These are phyloP conservation scores for Chenopodium formosanum DNA, from an alignment of 148 eudicot species.

Conservation along the genomic window DNA sequence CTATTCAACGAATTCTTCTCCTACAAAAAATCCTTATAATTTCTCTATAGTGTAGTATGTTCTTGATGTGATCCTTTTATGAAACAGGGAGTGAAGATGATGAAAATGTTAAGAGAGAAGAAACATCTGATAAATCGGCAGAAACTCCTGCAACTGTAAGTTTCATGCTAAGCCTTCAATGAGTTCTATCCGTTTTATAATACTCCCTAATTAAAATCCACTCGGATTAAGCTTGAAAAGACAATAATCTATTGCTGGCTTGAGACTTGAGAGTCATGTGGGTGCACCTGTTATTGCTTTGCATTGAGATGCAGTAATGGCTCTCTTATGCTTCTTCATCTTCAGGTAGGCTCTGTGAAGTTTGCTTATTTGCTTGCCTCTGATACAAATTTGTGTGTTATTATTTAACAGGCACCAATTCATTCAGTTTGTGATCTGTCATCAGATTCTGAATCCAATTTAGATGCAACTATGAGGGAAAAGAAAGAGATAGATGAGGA, in stretches of 20 bases:
- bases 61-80: slow-evolving; percentile 4
- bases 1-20: no score
- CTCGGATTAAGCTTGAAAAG: neutral
- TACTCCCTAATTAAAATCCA: neutral
- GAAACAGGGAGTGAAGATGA: slow-evolving; percentile 41
- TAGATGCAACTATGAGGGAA: slow-evolving; percentile 27
- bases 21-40: neutral
- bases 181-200: slow-evolving; percentile 8
- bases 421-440: slow-evolving; percentile 63
- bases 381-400: neutral
- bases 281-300: neutral
- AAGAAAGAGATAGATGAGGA: slow-evolving; percentile 22
- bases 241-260: neutral
- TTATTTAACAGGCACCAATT: slow-evolving; percentile 43
- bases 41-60: neutral
- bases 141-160: slow-evolving; percentile 44
- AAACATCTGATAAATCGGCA: slow-evolving; percentile 29
- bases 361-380: neutral
- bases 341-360: neutral
- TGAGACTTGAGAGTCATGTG: slow-evolving; percentile 1
- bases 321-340: neutral
- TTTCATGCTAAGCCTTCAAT: slow-evolving; percentile 1
- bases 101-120: slow-evolving; percentile 25
- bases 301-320: neutral
- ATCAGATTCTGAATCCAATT: slow-evolving; percentile 70